Percentiles rank a stretch among this genome's conserved stretches.
phyloP scores from a whole-genome alignment of 306 rosid genomes.

The Vigna reflexopilosa region DNA sequence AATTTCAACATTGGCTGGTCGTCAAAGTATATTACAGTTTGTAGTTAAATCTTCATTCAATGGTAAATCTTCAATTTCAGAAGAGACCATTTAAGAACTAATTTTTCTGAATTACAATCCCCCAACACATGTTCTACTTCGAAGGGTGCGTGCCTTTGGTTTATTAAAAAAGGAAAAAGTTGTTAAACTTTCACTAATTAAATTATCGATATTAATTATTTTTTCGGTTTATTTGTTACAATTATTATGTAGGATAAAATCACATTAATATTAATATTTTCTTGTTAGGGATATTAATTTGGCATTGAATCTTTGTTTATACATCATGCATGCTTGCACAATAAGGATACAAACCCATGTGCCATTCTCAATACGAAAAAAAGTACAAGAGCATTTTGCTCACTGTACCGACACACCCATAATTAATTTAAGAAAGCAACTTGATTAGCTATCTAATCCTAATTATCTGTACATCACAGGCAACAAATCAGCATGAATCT shows the following conservation, averaged over 20 bases:
- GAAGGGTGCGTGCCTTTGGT: background rate
- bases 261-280: background rate
- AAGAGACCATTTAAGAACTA: too few relatives aligned
- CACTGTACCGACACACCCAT: constrained; percentile 50
- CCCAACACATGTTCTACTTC: background rate
- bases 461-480: background rate
- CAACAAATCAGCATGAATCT: too few relatives aligned
- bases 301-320: constrained; percentile 10
- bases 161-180: background rate
- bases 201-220: background rate
- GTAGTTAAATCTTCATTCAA: too few relatives aligned
- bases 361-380: constrained; percentile 41
- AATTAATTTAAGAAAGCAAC: constrained; percentile 27
- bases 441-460: background rate
- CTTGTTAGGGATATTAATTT: background rate
- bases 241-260: background rate
- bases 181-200: background rate
- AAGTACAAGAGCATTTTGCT: constrained; percentile 40
- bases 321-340: constrained; percentile 24
- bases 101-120: too few relatives aligned
- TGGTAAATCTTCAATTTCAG: too few relatives aligned
- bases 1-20: too few relatives aligned
- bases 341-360: constrained; percentile 54
- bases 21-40: too few relatives aligned
- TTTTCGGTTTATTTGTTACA: background rate